phyloP scores from a whole-genome alignment of 345 rosid genomes.

The Eucalyptus cloeziana region DNA sequence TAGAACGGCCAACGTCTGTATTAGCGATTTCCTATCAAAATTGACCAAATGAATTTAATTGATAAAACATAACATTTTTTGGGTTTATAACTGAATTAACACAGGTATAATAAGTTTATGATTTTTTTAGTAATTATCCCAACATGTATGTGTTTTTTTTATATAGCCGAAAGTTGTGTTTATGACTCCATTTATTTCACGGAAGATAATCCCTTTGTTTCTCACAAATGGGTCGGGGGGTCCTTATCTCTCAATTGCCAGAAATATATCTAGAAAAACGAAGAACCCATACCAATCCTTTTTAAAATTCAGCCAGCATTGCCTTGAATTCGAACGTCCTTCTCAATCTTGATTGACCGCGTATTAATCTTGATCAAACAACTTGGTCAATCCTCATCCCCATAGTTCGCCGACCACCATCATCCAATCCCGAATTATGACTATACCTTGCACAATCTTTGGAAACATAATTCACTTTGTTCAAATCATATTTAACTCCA shows the following conservation, averaged over 20 bases:
- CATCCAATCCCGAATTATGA: background rate
- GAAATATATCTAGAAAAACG: background rate
- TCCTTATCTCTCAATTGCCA: background rate
- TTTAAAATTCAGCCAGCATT: background rate
- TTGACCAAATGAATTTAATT: background rate
- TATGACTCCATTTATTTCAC: no score
- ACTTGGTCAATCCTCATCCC: background rate
- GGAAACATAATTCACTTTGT: background rate
- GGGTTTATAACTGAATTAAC: no score
- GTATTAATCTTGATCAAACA: background rate
- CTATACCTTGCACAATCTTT: background rate
- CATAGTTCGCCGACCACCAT: background rate
- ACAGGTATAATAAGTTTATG: accelerated
- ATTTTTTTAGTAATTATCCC: background rate
- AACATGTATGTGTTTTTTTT: no score
- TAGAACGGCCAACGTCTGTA: accelerated
- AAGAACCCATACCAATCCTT: background rate
- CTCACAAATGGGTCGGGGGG: no score
- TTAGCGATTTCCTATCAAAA: no score
- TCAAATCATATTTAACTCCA: background rate
- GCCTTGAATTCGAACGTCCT: background rate
- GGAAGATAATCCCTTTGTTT: no score
- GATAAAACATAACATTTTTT: background rate
- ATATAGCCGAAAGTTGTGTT: background rate
- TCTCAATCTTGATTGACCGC: background rate